Evolutionary conservation across 768 basidiomycete species (phyloP), one percentile per base, ranked within the genome.

Genomic region (Termitomyces sp.): DNA sequence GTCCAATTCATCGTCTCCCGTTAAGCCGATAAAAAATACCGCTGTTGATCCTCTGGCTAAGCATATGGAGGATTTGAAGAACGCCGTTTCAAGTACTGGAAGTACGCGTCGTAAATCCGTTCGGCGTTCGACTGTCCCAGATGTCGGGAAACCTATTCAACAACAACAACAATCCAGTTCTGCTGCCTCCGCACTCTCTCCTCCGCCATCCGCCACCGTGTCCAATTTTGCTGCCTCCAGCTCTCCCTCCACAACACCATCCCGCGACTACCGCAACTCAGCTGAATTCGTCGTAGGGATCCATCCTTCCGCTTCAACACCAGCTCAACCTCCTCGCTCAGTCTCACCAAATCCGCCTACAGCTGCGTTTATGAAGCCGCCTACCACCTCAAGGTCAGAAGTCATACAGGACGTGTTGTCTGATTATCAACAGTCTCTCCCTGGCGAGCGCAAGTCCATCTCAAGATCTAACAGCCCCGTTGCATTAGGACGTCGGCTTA

Each of bases 351-450:
- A 84, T 57, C 75, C 80, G 4, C 88, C 88, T 4, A 86, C 79
- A n/a, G 83, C 90, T 2, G 88, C 80, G 8, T 84, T 94, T 68
- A 91, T 89, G 83, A 86, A 84, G 16, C 74, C 73, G 0, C 68
- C 72, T 4, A 74, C 76, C 33, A 73, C 79, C 2, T 61, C 77
- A 7, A 79, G 79, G 1, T 69, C 77, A 43, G 79, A 85, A n/a
- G 77, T 82, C 0, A 84, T 93, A 18, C 86, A 90, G 57, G 83
- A 85, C n/a, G 86, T 93, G 8, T 72, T 93, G 16, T 77, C 78
- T 0, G 81, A 85, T 63, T 98, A 98, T 67, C 83, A 87, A 30
- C 93, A 94, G 66, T 83, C 88, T 1, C 82, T 98, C 69, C 95
- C 95, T 7, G 95, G 93, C 4, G 95, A 97, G 70, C 76, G 82